phyloP scores from a whole-genome alignment of 805 yeast genomes.

The Candida nonsorbophila region DNA sequence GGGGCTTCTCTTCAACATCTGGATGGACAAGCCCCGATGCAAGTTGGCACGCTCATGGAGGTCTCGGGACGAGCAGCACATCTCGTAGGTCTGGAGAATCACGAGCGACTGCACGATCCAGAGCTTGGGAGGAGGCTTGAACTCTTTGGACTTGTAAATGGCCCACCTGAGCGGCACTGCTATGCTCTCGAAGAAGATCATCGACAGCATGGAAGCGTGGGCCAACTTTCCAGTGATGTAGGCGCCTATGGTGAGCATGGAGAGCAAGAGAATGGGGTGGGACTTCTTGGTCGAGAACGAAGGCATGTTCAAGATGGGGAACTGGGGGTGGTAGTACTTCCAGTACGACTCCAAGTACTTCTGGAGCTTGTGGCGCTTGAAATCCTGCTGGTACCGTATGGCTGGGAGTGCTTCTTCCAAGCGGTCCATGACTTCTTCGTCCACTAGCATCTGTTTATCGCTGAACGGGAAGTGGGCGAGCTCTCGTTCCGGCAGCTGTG shows the following conservation, averaged over 20 bases:
- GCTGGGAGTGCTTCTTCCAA: slow-evolving; percentile 7
- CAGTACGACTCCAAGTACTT: slow-evolving; percentile 33
- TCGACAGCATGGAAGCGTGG: slow-evolving; percentile 19
- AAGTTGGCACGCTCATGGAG: slow-evolving; percentile 74
- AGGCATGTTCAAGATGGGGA: slow-evolving; percentile 52
- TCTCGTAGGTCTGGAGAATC: slow-evolving; percentile 67
- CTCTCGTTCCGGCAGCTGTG: neutral
- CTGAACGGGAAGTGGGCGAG: slow-evolving; percentile 8
- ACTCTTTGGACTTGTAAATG: slow-evolving; percentile 60
- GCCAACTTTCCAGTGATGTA: slow-evolving; percentile 19
- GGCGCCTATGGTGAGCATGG: slow-evolving; percentile 54
- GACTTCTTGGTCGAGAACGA: slow-evolving; percentile 44
- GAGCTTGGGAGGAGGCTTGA: slow-evolving; percentile 65
- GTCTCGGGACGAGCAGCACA: slow-evolving; percentile 55
- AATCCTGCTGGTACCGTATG: slow-evolving; percentile 7
- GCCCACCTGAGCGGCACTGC: slow-evolving; percentile 60
- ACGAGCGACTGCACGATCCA: slow-evolving; percentile 71
- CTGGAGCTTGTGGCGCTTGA: slow-evolving; percentile 2
- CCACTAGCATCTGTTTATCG: slow-evolving; percentile 4
- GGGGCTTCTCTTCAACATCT: slow-evolving; percentile 16
- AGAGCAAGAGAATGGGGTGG: slow-evolving; percentile 43
- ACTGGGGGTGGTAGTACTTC: slow-evolving; percentile 51
- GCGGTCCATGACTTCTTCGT: slow-evolving; percentile 3
- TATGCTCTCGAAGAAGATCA: slow-evolving; percentile 27
- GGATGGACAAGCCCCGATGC: slow-evolving; percentile 63